Evolutionary conservation across 768 basidiomycete species (phyloP).

Genomic region (Obba rivulosa): DNA sequence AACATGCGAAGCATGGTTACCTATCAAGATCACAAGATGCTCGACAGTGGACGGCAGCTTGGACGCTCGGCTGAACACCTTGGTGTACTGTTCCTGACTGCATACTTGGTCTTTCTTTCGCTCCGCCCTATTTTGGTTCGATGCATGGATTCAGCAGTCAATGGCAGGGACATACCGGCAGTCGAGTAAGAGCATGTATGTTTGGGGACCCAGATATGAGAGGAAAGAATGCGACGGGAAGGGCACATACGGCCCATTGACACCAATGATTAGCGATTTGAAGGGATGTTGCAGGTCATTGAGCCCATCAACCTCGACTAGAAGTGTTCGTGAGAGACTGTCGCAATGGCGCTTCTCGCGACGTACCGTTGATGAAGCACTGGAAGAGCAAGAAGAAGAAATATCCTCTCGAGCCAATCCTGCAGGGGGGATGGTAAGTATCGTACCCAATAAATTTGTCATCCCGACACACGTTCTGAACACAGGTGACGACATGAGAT

Average conservation of each 20-base stretch:
- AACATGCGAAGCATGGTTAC: slow-evolving; percentile 29
- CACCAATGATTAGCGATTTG: slow-evolving; percentile 71
- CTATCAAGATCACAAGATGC: slow-evolving; percentile 81
- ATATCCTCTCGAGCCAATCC: slow-evolving; percentile 81
- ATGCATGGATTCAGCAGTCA: slow-evolving; percentile 8
- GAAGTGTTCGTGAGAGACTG: slow-evolving; percentile 3
- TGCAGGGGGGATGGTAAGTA: slow-evolving; percentile 25
- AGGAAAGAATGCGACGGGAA: slow-evolving; percentile 81
- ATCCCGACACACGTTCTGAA: slow-evolving; percentile 52
- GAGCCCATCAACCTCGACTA: slow-evolving; percentile 71
- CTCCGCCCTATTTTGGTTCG: slow-evolving; percentile 73
- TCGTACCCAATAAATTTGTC: background rate
- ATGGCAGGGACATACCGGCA: slow-evolving; percentile 57
- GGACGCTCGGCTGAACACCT: slow-evolving; percentile 58
- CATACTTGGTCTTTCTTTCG: slow-evolving; percentile 79
- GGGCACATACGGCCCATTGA: slow-evolving; percentile 70
- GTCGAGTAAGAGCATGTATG: slow-evolving; percentile 71
- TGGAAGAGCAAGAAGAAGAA: slow-evolving; percentile 95
- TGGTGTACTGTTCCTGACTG: slow-evolving; percentile 65
- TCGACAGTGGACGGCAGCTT: slow-evolving; percentile 62
- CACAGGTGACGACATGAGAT: slow-evolving; percentile 65
- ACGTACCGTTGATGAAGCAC: slow-evolving; percentile 75
- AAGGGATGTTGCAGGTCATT: slow-evolving; percentile 63
- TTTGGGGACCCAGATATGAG: slow-evolving; percentile 73
- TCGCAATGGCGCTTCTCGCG: background rate